A percentile compares a stretch with the other conserved stretches of the same genome.
phyloP scores from a whole-genome alignment of 768 basidiomycete species.

The Russula earlei region DNA sequence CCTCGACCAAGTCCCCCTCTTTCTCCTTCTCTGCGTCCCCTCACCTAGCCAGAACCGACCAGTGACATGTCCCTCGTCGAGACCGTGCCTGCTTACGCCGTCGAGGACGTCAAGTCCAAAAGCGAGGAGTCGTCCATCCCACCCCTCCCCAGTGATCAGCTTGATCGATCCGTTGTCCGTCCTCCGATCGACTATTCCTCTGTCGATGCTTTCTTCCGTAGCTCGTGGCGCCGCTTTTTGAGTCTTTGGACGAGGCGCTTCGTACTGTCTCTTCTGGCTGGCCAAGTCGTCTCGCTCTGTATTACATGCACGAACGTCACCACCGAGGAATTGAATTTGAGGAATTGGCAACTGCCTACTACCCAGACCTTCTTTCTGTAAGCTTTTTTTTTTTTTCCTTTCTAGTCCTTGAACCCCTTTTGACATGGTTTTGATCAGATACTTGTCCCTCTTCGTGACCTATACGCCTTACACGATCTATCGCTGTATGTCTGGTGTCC shows the following conservation, averaged over 20 bases:
- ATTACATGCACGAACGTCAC: conserved; percentile 86
- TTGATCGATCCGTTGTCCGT: conserved; percentile 22
- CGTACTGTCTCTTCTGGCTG: conserved; percentile 57
- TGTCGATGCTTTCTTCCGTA: conserved; percentile 40
- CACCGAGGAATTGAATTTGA: conserved; percentile 62
- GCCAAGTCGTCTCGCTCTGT: conserved; percentile 78
- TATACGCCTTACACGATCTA: conserved; percentile 91
- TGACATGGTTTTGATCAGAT: conserved; percentile 35
- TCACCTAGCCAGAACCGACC: neutral
- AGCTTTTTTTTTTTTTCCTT: conserved; percentile 27
- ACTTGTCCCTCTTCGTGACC: conserved; percentile 61
- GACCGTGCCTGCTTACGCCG: neutral
- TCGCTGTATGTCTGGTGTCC: conserved; percentile 44
- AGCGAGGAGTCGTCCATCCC: neutral
- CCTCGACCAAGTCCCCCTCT: neutral
- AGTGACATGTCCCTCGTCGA: neutral
- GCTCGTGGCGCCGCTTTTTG: conserved; percentile 49
- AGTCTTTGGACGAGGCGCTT: conserved; percentile 77
- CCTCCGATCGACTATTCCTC: conserved; percentile 65
- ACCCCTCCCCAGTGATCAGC: neutral
- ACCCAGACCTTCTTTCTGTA: conserved; percentile 82
- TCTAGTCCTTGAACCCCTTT: neutral
- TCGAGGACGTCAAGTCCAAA: neutral
- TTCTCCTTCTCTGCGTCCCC: neutral
- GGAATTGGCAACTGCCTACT: conserved; percentile 67